Evolutionary conservation across 352 stramenopile species (phyloP).

Genomic region (Phytophthora aleatoria): DNA sequence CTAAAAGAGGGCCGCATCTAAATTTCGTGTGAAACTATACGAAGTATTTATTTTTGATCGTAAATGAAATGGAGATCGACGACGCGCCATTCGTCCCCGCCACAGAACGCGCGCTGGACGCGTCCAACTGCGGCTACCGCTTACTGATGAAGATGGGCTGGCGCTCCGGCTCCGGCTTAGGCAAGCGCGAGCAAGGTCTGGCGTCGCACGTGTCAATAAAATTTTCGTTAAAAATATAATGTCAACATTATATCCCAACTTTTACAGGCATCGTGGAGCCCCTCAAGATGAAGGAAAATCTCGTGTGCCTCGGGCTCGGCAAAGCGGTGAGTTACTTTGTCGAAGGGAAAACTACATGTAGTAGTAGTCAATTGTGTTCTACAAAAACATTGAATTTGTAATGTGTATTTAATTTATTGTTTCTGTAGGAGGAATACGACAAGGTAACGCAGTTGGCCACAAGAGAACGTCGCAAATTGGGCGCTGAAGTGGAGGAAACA

Average conservation of each 20-base stretch:
- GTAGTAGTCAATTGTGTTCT: too few species aligned
- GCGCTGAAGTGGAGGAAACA: constrained; percentile 55
- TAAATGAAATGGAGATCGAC: not conserved
- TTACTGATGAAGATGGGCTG: constrained; percentile 73
- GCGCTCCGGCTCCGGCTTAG: constrained; percentile 52
- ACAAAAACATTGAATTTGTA: too few species aligned
- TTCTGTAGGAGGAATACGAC: constrained; percentile 58
- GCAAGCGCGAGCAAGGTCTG: constrained; percentile 51
- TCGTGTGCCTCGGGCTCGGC: constrained; percentile 59
- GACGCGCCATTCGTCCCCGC: not conserved
- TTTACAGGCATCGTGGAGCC: constrained; percentile 57
- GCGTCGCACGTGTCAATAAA: not conserved
- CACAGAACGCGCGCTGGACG: constrained; percentile 35
- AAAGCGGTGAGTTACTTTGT: constrained; percentile 40
- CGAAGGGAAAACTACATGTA: too few species aligned
- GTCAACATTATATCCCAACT: constrained; percentile 1
- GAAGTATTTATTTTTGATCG: too few species aligned
- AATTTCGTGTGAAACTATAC: too few species aligned
- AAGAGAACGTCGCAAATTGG: constrained; percentile 53
- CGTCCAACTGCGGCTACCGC: constrained; percentile 60
- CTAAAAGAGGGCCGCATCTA: not conserved
- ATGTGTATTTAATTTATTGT: not conserved
- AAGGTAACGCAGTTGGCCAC: constrained; percentile 55
- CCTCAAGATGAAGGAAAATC: constrained; percentile 66
- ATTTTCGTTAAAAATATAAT: not conserved